Evolutionary conservation across 2,329 filamentous ascomycete genomes (phyloP).

Genomic region (Samsoniella hepiali): DNA sequence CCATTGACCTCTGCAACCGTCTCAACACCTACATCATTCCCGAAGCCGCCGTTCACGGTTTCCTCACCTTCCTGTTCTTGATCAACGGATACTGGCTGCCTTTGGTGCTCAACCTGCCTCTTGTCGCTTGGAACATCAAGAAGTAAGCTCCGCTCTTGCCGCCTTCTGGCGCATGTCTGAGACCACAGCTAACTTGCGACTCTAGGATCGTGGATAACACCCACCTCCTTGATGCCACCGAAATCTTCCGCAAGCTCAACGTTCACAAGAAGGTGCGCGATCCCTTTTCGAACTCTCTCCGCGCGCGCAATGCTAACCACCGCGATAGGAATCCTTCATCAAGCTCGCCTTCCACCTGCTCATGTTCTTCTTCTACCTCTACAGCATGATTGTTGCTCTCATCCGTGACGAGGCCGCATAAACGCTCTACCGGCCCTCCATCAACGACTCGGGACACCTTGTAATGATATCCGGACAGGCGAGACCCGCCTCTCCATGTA

Average conservation of each 20-base stretch:
- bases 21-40: constrained; percentile 99
- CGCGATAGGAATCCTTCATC: constrained; percentile 85
- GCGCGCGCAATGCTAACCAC: constrained; percentile 24
- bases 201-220: constrained; percentile 92
- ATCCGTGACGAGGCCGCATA: constrained; percentile 93
- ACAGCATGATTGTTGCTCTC: constrained; percentile 96
- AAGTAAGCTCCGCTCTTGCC: constrained; percentile 66
- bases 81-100: constrained; percentile 99
- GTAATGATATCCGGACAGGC: constrained; percentile 19
- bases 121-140: constrained; percentile 92
- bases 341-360: constrained; percentile 98
- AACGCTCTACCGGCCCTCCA: constrained; percentile 27
- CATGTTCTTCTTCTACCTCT: constrained; percentile 99
- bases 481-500: constrained; percentile 6
- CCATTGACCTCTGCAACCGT: constrained; percentile 99
- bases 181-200: constrained; percentile 23
- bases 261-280: constrained; percentile 88
- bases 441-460: constrained; percentile 13
- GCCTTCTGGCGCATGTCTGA: not conserved
- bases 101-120: constrained; percentile 84
- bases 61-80: constrained; percentile 92
- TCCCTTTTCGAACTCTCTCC: not conserved
- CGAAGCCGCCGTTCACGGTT: constrained; percentile 94
- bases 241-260: constrained; percentile 99
- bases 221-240: constrained; percentile 92